Evolutionary conservation across 768 basidiomycete genomes (phyloP), one percentile per base, ranked within the genome.

Genomic region (Gymnopilus dilepis): DNA sequence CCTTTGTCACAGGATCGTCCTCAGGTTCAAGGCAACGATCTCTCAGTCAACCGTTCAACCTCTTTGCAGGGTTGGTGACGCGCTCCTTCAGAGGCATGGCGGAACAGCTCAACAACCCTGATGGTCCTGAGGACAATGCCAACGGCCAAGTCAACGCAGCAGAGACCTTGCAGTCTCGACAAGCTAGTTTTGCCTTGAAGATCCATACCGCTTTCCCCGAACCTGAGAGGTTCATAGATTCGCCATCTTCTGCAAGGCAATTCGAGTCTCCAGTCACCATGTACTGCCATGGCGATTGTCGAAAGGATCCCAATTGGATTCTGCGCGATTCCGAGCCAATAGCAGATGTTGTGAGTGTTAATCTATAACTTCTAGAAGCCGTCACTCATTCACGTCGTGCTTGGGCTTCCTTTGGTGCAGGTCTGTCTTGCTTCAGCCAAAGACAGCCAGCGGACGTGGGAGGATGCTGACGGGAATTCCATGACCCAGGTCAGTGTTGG

Each of bases 401-500:
- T 42, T 19, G 24, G 11, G 8, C 7, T 19, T 12, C 28, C 17
- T 26, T 40, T n/a, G 19, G 13, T 28, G 22, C 43, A 78, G 76
- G 72, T 78, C 7, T 73, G 76, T 19, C 37, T 80, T 19, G 70
- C 75, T 0, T 74, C 78, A 0, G 73, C 76, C 11, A 76, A 76
- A 40, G 79, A 80, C 43, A 67, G 69, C 21, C 76, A 80, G 59
- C 38, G 69, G 11, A 70, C 77, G 3, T 78, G 77, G 77, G 74
- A 78, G 41, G 73, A 72, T 55, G 56, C 26, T 0, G 60, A 73
- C 54, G 77, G 77, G 1, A 65, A 64, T 1, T 77, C 77, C 0
- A 77, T 80, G 78, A 77, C 78, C 0, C 69, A 72, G 70, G 76
- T 77, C 59, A 13, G 64, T 47, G n/a, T n/a, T n/a, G n/a, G n/a